Base-by-base conservation (phyloP, 331 rosid species). In the Quercus tomentella region DNA sequence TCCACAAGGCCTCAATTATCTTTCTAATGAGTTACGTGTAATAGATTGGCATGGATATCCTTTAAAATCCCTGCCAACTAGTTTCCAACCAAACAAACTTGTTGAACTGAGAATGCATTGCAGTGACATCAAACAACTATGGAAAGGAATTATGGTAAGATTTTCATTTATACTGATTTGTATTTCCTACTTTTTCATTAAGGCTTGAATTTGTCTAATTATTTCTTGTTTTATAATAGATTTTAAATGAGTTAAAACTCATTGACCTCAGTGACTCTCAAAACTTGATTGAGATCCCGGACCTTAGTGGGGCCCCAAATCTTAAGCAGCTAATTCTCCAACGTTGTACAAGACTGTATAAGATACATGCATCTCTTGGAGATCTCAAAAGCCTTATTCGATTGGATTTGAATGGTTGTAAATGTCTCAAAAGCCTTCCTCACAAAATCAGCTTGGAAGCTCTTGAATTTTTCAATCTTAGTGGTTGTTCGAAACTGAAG, bases 151-250 rank as follows among this genome's bases (percentile, higher is more conserved):
- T 20, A 30, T 30, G 33, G 33, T 30, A 30, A 30, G 33, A 30
- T 30, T 30, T 30, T 30, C 33, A 30, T 0, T 0, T 30, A 30
- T 30, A 0, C 5, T 0, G 0, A 4, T 30, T 0, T 30, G 5
- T 4, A 0, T 30, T 30, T 30, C 33, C 33, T 4, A 0, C 33
- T 0, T 30, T 30, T 30, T 5, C 37, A 33, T 33, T 5, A 33
- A 33, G 7, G 37, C 7, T 0, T 33, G 7, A 33, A 7, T 5
- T 33, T 0, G 7, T 33, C 37, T 33, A 6, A 33, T 33, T 33
- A 33, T 6, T 33, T 33, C 7, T 33, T 33, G 7, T 0, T 21
- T 56, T 57, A 4, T 45, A 2, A 12, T 1, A 70, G 74, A 14
- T 6, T 17, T 22, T 23, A 25, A 22, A 22, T 0, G 18, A 1